Conservation (phyloP, 148 eudicot species). For the Vaccinium vitisidaea region DNA sequence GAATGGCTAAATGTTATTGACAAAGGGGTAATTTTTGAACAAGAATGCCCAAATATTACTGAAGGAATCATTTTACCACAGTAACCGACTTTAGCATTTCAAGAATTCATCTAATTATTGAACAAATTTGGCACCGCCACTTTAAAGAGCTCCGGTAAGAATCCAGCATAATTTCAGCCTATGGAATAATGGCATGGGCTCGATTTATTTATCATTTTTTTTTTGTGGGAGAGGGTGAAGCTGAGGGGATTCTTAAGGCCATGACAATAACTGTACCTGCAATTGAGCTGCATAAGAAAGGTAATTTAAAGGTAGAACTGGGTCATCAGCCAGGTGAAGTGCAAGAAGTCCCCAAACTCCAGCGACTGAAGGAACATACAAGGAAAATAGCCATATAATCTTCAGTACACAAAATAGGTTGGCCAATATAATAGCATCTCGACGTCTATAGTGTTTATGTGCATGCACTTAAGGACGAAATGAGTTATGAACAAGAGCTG, state of each 20-base stretch:
- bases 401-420: not conserved
- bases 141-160: not conserved
- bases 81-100: not conserved
- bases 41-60: not conserved
- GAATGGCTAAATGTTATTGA: not conserved
- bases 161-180: not conserved
- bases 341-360: constrained; percentile 92
- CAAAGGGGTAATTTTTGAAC: not conserved
- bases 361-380: constrained; percentile 39
- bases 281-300: constrained; percentile 61
- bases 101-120: not conserved
- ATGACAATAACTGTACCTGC: constrained; percentile 44
- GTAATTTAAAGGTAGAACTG: constrained; percentile 78
- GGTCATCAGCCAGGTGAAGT: constrained; percentile 86
- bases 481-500: not conserved
- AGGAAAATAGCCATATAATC: constrained; percentile 11
- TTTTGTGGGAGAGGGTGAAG: not conserved
- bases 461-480: not conserved
- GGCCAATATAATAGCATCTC: not conserved
- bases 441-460: not conserved
- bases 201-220: not conserved
- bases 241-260: not conserved
- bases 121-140: not conserved
- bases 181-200: not conserved
- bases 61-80: not conserved